A percentile compares a stretch with the other conserved stretches of the same genome.
Evolutionary conservation across 352 stramenopile genomes (phyloP).

Genomic region (Globisporangium radiosum): DNA sequence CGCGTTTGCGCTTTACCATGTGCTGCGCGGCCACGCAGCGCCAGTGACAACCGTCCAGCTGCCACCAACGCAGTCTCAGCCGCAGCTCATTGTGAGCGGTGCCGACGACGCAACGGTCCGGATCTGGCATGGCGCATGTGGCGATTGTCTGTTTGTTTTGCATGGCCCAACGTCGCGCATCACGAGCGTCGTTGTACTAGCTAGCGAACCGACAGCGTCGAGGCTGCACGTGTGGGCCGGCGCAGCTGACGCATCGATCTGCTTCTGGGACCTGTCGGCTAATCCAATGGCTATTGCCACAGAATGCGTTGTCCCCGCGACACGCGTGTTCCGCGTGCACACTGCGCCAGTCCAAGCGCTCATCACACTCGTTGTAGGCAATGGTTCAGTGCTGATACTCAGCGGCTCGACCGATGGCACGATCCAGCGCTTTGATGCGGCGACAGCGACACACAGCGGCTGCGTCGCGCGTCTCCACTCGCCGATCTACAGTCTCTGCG

Average conservation of each 20-base stretch:
- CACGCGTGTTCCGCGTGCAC: slow-evolving; percentile 35
- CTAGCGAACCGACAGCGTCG: background rate
- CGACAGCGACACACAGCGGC: slow-evolving; percentile 34
- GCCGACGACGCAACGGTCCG: slow-evolving; percentile 58
- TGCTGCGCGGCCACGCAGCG: slow-evolving; percentile 39
- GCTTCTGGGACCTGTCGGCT: slow-evolving; percentile 40
- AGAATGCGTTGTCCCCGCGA: slow-evolving; percentile 8
- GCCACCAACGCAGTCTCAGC: slow-evolving; percentile 11
- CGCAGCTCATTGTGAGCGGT: slow-evolving; percentile 37
- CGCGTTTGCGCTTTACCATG: slow-evolving; percentile 33
- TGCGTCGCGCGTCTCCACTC: slow-evolving; percentile 34
- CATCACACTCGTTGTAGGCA: slow-evolving; percentile 18
- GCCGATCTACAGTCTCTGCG: slow-evolving; percentile 45
- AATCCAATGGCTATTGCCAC: slow-evolving; percentile 1
- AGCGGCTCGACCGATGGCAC: slow-evolving; percentile 70
- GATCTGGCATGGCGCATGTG: slow-evolving; percentile 43
- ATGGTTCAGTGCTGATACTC: slow-evolving; percentile 1
- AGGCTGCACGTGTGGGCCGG: slow-evolving; percentile 38
- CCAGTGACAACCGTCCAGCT: slow-evolving; percentile 56
- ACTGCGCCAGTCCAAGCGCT: slow-evolving; percentile 53
- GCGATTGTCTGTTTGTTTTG: slow-evolving; percentile 33
- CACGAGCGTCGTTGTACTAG: slow-evolving; percentile 33
- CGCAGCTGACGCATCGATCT: slow-evolving; percentile 45
- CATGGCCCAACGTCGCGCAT: slow-evolving; percentile 37
- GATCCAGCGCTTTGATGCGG: slow-evolving; percentile 59